These are phyloP conservation scores for Metschnikowia peoriensis DNA, from an alignment of 805 yeast genomes.

Conservation along the genomic window DNA sequence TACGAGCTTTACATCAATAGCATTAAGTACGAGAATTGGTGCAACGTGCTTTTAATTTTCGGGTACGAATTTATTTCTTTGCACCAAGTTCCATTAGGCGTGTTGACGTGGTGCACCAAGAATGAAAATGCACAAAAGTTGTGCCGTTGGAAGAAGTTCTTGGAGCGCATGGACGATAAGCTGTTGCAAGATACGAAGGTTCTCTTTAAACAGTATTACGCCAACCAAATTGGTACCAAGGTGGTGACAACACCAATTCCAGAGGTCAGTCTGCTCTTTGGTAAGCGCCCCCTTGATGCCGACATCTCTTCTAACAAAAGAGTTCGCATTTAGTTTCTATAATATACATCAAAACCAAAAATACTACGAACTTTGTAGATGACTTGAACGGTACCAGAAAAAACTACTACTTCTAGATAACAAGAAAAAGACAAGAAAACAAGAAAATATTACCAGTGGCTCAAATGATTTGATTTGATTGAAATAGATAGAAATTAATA, in stretches of 20 bases:
- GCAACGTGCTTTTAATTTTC: conserved; percentile 40
- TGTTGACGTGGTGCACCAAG: conserved; percentile 18
- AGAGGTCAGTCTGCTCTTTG: conserved; percentile 15
- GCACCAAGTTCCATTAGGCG: conserved; percentile 28
- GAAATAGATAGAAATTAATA: neutral
- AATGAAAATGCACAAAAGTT: conserved; percentile 13
- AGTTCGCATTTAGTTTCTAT: conserved; percentile 7
- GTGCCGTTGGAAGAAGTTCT: conserved; percentile 17
- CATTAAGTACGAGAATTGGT: conserved; percentile 47
- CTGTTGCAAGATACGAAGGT: conserved; percentile 6
- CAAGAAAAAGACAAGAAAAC: too few species aligned
- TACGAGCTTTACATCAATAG: conserved; percentile 56
- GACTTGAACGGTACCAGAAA: too few species aligned
- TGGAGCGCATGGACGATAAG: conserved; percentile 15
- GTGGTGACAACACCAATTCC: conserved; percentile 15
- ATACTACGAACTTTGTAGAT: neutral
- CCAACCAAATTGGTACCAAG: conserved; percentile 20
- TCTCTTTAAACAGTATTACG: conserved; percentile 20
- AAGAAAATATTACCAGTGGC: neutral
- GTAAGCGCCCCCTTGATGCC: conserved; percentile 14
- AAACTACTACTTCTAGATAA: too few species aligned
- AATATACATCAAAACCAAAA: neutral
- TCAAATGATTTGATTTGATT: neutral
- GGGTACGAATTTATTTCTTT: conserved; percentile 42
- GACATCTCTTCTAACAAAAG: conserved; percentile 9